Evolutionary conservation across 768 basidiomycete species (phyloP).

Genomic region (Hygrophoropsis aurantiaca): DNA sequence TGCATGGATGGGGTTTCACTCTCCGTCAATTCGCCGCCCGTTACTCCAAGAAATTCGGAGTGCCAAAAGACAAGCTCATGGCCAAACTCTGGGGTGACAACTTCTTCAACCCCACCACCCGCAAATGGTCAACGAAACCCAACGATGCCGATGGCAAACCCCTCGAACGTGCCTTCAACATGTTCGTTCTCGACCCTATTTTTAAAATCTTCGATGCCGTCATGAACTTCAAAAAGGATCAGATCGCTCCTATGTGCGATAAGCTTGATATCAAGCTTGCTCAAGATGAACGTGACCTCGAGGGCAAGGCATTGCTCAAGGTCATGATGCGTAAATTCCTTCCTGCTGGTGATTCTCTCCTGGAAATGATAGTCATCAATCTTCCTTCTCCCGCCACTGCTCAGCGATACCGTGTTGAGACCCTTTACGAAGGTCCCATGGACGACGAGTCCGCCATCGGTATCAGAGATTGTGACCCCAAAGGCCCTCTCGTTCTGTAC

Average conservation of each 20-base stretch:
- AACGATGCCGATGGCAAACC: slow-evolving; percentile 78
- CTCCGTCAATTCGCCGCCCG: slow-evolving; percentile 94
- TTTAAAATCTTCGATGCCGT: slow-evolving; percentile 97
- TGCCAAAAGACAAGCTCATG: slow-evolving; percentile 99
- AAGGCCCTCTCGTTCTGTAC: slow-evolving; percentile 94
- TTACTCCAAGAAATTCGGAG: slow-evolving; percentile 98
- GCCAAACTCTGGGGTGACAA: slow-evolving; percentile 98
- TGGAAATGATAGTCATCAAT: slow-evolving; percentile 99
- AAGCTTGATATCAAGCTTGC: slow-evolving; percentile 94
- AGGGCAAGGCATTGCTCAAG: slow-evolving; percentile 96
- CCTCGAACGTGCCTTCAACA: slow-evolving; percentile 98
- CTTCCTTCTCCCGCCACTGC: slow-evolving; percentile 97
- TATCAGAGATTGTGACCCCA: slow-evolving; percentile 97
- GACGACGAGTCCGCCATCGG: slow-evolving; percentile 99
- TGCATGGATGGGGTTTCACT: slow-evolving; percentile 99
- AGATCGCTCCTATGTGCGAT: slow-evolving; percentile 79
- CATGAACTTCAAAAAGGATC: slow-evolving; percentile 99
- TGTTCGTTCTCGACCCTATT: slow-evolving; percentile 98
- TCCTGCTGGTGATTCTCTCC: slow-evolving; percentile 95
- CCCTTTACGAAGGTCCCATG: slow-evolving; percentile 99
- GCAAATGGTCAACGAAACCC: slow-evolving; percentile 90
- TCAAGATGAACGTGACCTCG: slow-evolving; percentile 86
- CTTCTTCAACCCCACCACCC: slow-evolving; percentile 95
- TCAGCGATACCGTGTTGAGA: slow-evolving; percentile 98
- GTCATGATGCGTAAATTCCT: slow-evolving; percentile 99